Base-by-base conservation (phyloP, 768 basidiomycete genomes). In the Mycena pura region DNA sequence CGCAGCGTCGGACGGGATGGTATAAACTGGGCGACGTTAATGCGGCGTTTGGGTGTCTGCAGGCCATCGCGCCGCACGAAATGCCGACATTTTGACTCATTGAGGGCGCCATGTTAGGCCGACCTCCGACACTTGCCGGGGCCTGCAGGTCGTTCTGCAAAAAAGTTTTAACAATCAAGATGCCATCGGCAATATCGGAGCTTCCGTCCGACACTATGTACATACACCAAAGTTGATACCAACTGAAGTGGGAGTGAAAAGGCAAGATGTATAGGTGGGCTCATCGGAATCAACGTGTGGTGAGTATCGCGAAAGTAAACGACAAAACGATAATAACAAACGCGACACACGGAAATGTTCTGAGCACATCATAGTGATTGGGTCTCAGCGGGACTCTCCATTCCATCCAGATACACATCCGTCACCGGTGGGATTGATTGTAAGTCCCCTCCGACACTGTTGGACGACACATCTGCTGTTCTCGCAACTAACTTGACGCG, bases 61-160 rank as follows among this genome's bases (percentile, higher is more conserved):
- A 61, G 52, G 60, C 52, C 52, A 52, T n/a, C 22, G 22, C 41
- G 36, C n/a, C n/a, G 39, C 27, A 39, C 38, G n/a, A 7, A 29
- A n/a, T 25, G 2, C 41, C 41, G 43, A 43, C 49, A 22, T 14
- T 15, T 13, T 5, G 39, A 29, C 36, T 51, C 40, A 50, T 38
- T 27, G n/a, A n/a, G n/a, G n/a, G n/a, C n/a, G n/a, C n/a, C n/a
- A n/a, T n/a, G n/a, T n/a, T n/a, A n/a, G n/a, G n/a, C n/a, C n/a
- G n/a, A n/a, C n/a, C n/a, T n/a, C 49, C 32, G 34, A 51, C 47
- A 41, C 31, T 29, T 21, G n/a, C 56, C 47, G 56, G 28, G 9
- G 50, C 39, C 43, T 60, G 58, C 47, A 55, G 52, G 59, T 24
- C 24, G 52, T 44, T 61, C 60, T 54, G 60, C 60, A 62, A 48